These are phyloP conservation scores for Suhomyces taliae DNA, from an alignment of 1,139 yeast species.

Conservation along the genomic window DNA sequence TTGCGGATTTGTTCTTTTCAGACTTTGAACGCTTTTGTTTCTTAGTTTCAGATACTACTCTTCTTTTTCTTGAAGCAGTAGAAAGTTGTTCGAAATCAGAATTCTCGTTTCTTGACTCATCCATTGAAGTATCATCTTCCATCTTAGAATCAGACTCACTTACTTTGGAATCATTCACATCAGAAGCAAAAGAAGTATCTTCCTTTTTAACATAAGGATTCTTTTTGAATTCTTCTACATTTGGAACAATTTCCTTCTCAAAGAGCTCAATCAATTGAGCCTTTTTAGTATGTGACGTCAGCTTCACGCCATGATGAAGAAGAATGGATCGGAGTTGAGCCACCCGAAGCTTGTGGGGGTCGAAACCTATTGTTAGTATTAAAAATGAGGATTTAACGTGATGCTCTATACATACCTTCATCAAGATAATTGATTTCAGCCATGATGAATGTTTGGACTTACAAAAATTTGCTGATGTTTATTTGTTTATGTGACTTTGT, in stretches of 20 bases:
- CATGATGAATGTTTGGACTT: constrained; percentile 14
- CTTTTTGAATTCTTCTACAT: constrained; percentile 1
- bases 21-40: constrained; percentile 23
- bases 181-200: not conserved
- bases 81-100: not conserved
- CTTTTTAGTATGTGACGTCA: constrained; percentile 64
- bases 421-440: constrained; percentile 24
- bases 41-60: constrained; percentile 8
- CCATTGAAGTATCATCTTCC: not conserved
- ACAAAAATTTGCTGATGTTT: constrained; percentile 5
- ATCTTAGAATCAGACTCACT: constrained; percentile 1
- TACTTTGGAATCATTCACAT: not conserved
- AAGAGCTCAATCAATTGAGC: constrained; percentile 50
- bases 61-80: constrained; percentile 18
- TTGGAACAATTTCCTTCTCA: constrained; percentile 6
- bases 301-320: constrained; percentile 54
- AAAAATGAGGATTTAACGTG: not conserved
- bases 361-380: constrained; percentile 48
- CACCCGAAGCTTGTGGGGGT: constrained; percentile 59
- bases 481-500: constrained; percentile 6
- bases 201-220: not conserved
- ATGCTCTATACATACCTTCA: constrained; percentile 20
- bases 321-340: constrained; percentile 66
- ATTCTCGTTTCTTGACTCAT: constrained; percentile 16
- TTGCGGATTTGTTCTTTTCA: constrained; percentile 15